These are phyloP conservation scores for Ziziphus jujuba DNA, from an alignment of 306 rosid species.

Conservation along the genomic window DNA sequence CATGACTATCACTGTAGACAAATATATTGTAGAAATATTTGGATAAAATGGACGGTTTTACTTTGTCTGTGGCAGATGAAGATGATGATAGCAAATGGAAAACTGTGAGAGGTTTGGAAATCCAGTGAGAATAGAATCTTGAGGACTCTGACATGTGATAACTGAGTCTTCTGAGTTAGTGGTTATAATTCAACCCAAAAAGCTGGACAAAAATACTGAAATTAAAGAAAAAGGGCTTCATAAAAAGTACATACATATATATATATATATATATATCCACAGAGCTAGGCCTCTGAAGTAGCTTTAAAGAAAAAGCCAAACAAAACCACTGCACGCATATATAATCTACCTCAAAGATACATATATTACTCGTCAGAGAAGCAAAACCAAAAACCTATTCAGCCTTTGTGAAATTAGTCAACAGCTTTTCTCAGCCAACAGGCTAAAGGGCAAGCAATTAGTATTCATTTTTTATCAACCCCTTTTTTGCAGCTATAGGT, in stretches of 20 bases:
- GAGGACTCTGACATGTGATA: slow-evolving; percentile 14
- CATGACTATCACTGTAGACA: too few relatives aligned
- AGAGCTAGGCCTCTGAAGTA: neutral
- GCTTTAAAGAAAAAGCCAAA: slow-evolving; percentile 24
- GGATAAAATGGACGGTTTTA: neutral
- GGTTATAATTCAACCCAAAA: slow-evolving; percentile 6
- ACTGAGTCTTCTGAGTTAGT: neutral
- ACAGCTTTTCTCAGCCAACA: too few relatives aligned
- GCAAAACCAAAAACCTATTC: too few relatives aligned
- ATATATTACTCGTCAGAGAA: neutral
- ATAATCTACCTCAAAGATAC: neutral
- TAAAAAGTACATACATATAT: neutral
- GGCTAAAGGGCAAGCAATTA: too few relatives aligned
- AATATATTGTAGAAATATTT: neutral
- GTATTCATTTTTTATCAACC: too few relatives aligned
- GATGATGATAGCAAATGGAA: neutral
- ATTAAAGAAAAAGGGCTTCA: slow-evolving; percentile 1
- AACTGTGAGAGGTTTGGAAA: neutral
- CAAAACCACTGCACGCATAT: neutral
- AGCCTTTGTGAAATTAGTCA: too few relatives aligned
- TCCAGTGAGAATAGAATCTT: slow-evolving; percentile 26
- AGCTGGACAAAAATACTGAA: neutral
- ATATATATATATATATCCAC: too few relatives aligned
- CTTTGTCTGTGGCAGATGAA: neutral
- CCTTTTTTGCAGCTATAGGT: too few relatives aligned